Evolutionary conservation across 345 rosid species (phyloP).

Genomic region (Isatis tinctoria): DNA sequence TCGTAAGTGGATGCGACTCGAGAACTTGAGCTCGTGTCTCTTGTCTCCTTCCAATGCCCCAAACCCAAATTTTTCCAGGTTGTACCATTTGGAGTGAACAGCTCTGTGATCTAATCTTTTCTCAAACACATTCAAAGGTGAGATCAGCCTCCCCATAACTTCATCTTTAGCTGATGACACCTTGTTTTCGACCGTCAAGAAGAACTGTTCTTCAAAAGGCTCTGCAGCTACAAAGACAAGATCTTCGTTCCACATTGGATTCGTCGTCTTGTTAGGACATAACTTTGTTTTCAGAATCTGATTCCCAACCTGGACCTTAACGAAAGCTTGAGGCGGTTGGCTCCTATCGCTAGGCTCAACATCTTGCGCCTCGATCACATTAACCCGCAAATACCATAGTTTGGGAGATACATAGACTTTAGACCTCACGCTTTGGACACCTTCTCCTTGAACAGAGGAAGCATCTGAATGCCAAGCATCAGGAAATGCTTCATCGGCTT

Average conservation of each 20-base stretch:
- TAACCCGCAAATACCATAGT: constrained; percentile 81
- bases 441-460: constrained; percentile 74
- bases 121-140: constrained; percentile 58
- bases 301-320: constrained; percentile 74
- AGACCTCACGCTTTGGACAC: constrained; percentile 53
- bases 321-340: constrained; percentile 71
- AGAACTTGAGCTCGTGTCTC: constrained; percentile 75
- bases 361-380: constrained; percentile 91
- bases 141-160: constrained; percentile 54
- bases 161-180: constrained; percentile 63
- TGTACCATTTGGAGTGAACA: constrained; percentile 78
- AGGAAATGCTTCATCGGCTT: constrained; percentile 92
- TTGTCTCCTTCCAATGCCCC: constrained; percentile 78
- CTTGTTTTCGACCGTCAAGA: constrained; percentile 61
- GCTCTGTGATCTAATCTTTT: constrained; percentile 78
- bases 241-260: constrained; percentile 88
- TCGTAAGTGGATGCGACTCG: constrained; percentile 72
- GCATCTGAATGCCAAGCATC: constrained; percentile 96
- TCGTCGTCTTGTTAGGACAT: constrained; percentile 51
- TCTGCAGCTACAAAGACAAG: constrained; percentile 89
- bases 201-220: constrained; percentile 80
- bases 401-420: constrained; percentile 92
- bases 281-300: constrained; percentile 71
- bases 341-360: constrained; percentile 59
- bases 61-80: constrained; percentile 78